phyloP scores from a whole-genome alignment of 345 rosid genomes.

The Corchorus olitorius region DNA sequence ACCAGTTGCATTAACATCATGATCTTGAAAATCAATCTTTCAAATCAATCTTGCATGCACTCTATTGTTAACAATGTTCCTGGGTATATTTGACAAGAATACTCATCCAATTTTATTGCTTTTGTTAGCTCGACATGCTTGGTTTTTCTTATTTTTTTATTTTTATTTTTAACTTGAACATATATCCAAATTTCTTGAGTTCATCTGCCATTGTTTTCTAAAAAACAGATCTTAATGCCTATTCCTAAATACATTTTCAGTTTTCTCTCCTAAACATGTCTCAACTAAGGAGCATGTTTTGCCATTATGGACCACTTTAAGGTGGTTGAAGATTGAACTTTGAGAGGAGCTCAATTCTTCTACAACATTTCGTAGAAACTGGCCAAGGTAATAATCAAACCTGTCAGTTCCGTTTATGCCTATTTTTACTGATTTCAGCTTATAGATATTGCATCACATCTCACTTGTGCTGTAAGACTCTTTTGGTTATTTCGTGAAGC shows the following conservation, averaged over 20 bases:
- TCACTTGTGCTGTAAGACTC: too few relatives aligned
- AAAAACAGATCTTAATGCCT: constrained; percentile 25
- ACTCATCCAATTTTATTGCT: background rate
- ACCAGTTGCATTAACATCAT: too few relatives aligned
- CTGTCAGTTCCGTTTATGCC: too few relatives aligned
- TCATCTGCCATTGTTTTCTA: background rate
- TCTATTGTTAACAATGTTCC: background rate
- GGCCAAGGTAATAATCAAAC: too few relatives aligned
- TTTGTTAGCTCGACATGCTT: background rate
- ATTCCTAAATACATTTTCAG: constrained; percentile 52
- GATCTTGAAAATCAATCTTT: background rate
- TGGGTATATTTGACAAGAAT: background rate
- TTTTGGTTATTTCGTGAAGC: too few relatives aligned
- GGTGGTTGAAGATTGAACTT: constrained; percentile 38
- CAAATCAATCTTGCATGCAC: background rate
- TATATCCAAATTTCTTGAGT: background rate
- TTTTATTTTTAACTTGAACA: background rate
- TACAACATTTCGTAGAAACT: too few relatives aligned
- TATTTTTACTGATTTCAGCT: too few relatives aligned
- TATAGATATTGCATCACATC: too few relatives aligned
- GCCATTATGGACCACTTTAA: constrained; percentile 56
- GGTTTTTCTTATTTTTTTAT: background rate
- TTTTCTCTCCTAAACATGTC: constrained; percentile 75
- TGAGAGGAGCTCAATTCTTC: too few relatives aligned
- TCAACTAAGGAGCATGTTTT: constrained; percentile 69